Percentiles rank a stretch among this genome's conserved stretches.
Conservation (phyloP, 495 filamentous ascomycete species). For the Penicillium antarcticum region DNA sequence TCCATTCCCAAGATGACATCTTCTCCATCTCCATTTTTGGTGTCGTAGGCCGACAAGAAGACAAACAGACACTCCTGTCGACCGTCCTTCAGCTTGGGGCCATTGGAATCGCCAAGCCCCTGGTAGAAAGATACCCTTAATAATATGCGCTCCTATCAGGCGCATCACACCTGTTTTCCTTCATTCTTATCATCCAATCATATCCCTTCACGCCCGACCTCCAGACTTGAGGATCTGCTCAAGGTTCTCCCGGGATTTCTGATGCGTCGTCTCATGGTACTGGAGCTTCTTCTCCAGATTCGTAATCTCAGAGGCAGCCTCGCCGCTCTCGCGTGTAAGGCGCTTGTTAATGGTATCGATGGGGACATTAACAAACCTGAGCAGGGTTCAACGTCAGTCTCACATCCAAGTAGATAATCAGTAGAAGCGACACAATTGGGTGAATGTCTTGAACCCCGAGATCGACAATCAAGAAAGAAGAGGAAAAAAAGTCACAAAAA, state of each 20-base stretch:
- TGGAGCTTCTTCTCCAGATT: slow-evolving; percentile 85
- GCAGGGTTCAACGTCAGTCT: not conserved
- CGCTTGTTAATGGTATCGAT: slow-evolving; percentile 69
- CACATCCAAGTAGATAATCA: not conserved
- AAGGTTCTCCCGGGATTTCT: slow-evolving; percentile 87
- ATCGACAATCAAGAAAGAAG: not conserved
- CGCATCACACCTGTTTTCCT: not conserved
- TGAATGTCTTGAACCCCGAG: not conserved
- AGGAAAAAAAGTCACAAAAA: not conserved
- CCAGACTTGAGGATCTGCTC: slow-evolving; percentile 74
- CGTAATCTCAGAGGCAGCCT: slow-evolving; percentile 71
- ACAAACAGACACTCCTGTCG: not conserved
- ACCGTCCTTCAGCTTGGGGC: not conserved
- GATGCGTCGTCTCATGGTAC: slow-evolving; percentile 90
- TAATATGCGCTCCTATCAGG: not conserved
- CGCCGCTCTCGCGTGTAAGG: slow-evolving; percentile 69
- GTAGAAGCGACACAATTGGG: too few relatives aligned
- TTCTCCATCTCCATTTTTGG: not conserved
- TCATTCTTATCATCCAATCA: not conserved
- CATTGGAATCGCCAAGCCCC: not conserved
- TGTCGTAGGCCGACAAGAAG: not conserved
- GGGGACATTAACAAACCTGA: slow-evolving; percentile 84
- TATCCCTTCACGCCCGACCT: slow-evolving; percentile 30
- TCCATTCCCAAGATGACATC: not conserved
- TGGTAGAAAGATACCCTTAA: not conserved